Evolutionary conservation across 2,329 filamentous ascomycete genomes (phyloP), one percentile per base, ranked within the genome.

Genomic region (Knufia fluminis): DNA sequence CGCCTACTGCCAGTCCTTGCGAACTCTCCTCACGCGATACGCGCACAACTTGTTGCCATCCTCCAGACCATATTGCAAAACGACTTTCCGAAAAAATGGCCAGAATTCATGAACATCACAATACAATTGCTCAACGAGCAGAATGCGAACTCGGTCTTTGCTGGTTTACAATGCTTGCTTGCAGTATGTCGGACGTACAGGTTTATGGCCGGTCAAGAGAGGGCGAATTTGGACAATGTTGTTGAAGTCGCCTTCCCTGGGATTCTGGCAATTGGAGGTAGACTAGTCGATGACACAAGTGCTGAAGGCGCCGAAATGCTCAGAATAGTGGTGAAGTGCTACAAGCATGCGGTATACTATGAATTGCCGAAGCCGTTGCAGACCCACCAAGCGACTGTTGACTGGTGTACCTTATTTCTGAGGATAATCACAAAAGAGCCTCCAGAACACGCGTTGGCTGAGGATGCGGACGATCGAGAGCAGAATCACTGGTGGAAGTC

Each of bases 401-500:
- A 86, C 53, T 98, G 92, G 92, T 97, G 91, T 68, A 91, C 90
- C 20, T 78, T 98, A 52, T 97, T 98, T 73, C 74, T 98, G 58
- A 83, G 85, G 53, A 87, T 94, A 46, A 86, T 97, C 31, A 83
- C 84, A 58, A 97, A 97, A 69, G 73, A 83, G 19, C 82, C 86
- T 31, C 92, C 92, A 3, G 77, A 85, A 49, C 81, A 76, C 59
- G 84, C 90, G 31, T 82, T 97, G 77, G 68, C 75, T 51, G 88
- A 94, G 52, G 86, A 86, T 53, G 71, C 84, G 46, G 82, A 87
- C 51, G 91, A 97, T 63, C 81, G 92, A 51, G 92, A 97, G 68
- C 79, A 84, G 61, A 90, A 95, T 65, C 89, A 96, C 67, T 98
- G 92, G 91, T 98, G 91, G 91, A 98, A 97, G 74, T 86, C 90